Evolutionary conservation across 148 eudicot species (phyloP).

Genomic region (Fallopia convolvulus): DNA sequence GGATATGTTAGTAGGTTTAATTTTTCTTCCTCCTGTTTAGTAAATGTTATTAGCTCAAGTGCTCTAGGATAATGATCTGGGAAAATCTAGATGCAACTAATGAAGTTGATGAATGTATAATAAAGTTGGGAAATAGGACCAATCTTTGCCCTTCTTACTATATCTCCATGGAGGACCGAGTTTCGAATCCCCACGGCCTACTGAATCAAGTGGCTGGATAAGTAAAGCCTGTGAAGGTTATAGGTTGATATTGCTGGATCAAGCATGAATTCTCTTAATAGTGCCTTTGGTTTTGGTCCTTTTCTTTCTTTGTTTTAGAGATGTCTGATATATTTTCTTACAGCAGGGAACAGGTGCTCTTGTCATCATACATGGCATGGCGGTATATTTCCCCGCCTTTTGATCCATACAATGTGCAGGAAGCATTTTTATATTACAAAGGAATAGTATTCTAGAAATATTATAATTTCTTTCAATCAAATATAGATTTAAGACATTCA

Average conservation of each 20-base stretch:
- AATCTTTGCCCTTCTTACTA: constrained; percentile 62
- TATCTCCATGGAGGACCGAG: constrained; percentile 98
- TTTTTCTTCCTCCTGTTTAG: not conserved
- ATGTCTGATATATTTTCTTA: constrained; percentile 20
- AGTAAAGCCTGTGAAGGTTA: constrained; percentile 77
- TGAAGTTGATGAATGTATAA: not conserved
- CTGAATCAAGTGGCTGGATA: constrained; percentile 88
- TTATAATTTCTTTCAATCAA: not conserved
- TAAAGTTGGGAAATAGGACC: constrained; percentile 89
- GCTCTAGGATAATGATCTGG: not conserved
- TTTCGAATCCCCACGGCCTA: constrained; percentile 77
- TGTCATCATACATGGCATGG: constrained; percentile 47
- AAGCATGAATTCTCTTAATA: constrained; percentile 40
- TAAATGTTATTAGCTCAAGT: not conserved
- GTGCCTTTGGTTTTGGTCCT: constrained; percentile 13
- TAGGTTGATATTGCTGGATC: constrained; percentile 82
- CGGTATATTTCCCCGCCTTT: constrained; percentile 22
- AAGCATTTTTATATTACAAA: not conserved
- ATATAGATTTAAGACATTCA: not conserved
- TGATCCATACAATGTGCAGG: not conserved
- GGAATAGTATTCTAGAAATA: not conserved
- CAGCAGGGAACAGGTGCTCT: constrained; percentile 98
- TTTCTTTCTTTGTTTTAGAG: constrained; percentile 10
- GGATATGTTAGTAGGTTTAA: not conserved
- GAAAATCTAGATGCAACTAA: not conserved